Evolutionary conservation across 257 asterid species (phyloP).

Genomic region (Haberlea rhodopensis): DNA sequence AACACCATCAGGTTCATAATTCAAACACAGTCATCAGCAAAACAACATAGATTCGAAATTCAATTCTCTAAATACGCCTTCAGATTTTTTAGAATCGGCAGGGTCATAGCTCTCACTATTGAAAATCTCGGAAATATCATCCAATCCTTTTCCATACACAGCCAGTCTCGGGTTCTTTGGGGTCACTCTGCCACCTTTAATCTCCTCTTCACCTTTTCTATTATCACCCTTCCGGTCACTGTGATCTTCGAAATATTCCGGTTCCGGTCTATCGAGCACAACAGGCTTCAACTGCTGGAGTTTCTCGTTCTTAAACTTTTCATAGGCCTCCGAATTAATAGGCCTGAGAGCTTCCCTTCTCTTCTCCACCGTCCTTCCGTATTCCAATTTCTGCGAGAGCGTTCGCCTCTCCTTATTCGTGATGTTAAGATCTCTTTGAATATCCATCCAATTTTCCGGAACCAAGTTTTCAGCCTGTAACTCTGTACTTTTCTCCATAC

Average conservation of each 20-base stretch:
- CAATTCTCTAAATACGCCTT: constrained; percentile 38
- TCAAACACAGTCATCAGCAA: constrained; percentile 10
- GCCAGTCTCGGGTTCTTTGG: constrained; percentile 89
- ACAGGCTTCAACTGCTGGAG: constrained; percentile 66
- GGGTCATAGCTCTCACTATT: constrained; percentile 57
- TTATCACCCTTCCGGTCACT: constrained; percentile 22
- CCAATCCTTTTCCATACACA: constrained; percentile 82
- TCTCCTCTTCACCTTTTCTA: constrained; percentile 29
- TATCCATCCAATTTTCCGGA: constrained; percentile 77
- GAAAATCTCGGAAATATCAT: constrained; percentile 68
- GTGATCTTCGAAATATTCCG: constrained; percentile 23
- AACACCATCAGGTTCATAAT: background rate
- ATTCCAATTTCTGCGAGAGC: constrained; percentile 58
- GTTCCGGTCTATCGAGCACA: constrained; percentile 62
- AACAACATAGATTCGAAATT: background rate
- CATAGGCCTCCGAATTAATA: constrained; percentile 41
- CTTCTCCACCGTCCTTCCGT: constrained; percentile 62
- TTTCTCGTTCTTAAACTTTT: constrained; percentile 50
- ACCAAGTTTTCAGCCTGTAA: constrained; percentile 63
- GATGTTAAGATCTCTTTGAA: constrained; percentile 63
- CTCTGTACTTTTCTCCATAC: constrained; percentile 17
- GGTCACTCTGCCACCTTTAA: constrained; percentile 46
- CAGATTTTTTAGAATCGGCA: constrained; percentile 35
- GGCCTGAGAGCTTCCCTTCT: constrained; percentile 59
- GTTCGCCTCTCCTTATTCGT: constrained; percentile 83